phyloP scores from a whole-genome alignment of 2,329 filamentous ascomycete species.

The Aspergillus sp. region DNA sequence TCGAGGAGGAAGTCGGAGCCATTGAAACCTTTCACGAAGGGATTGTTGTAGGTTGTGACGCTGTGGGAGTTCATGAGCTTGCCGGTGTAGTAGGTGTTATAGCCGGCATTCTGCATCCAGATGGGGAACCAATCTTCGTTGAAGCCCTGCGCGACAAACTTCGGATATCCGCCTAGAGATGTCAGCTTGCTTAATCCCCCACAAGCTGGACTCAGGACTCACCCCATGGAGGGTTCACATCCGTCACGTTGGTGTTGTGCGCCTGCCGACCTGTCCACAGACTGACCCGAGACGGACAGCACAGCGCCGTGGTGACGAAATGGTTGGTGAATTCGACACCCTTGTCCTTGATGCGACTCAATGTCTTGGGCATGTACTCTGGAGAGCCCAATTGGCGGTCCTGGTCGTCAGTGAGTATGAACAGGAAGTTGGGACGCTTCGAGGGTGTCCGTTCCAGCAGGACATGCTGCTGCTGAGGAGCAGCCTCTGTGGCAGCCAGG shows the following conservation, averaged over 20 bases:
- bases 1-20: slow-evolving; percentile 45
- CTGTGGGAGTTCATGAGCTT: slow-evolving; percentile 56
- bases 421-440: slow-evolving; percentile 56
- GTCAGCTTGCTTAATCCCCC: neutral
- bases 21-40: slow-evolving; percentile 36
- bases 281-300: slow-evolving; percentile 65
- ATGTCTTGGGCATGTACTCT: slow-evolving; percentile 58
- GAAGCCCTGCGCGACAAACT: slow-evolving; percentile 50
- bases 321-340: slow-evolving; percentile 62
- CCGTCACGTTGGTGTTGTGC: slow-evolving; percentile 70
- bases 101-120: slow-evolving; percentile 52
- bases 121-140: slow-evolving; percentile 52
- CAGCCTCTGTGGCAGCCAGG: slow-evolving; percentile 13
- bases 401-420: slow-evolving; percentile 68
- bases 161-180: slow-evolving; percentile 43
- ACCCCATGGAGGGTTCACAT: slow-evolving; percentile 54
- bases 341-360: slow-evolving; percentile 55
- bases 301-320: slow-evolving; percentile 65
- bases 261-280: slow-evolving; percentile 65
- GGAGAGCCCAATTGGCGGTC: slow-evolving; percentile 61
- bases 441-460: slow-evolving; percentile 11
- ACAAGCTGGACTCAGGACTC: slow-evolving; percentile 10
- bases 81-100: slow-evolving; percentile 55
- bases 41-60: slow-evolving; percentile 47
- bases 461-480: slow-evolving; percentile 8